phyloP scores from a whole-genome alignment of 441 rosid genomes.

The Capsella rubella region DNA sequence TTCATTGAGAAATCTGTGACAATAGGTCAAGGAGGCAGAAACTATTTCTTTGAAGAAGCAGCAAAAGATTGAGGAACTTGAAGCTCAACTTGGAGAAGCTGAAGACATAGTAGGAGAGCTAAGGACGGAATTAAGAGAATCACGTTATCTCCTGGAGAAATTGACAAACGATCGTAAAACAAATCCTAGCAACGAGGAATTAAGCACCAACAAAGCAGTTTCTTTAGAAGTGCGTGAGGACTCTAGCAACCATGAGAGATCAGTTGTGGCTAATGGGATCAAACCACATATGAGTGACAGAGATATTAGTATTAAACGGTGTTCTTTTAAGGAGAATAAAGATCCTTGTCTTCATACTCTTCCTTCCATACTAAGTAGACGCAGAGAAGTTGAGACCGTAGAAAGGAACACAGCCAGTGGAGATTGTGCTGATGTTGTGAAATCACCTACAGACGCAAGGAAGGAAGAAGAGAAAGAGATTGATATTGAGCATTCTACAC shows the following conservation, averaged over 20 bases:
- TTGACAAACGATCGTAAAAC: conserved; percentile 36
- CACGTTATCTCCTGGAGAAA: conserved; percentile 68
- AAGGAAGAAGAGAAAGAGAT: conserved; percentile 48
- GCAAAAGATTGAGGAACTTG: conserved; percentile 80
- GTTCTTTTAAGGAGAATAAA: conserved; percentile 51
- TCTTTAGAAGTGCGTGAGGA: conserved; percentile 41
- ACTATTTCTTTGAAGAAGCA: conserved; percentile 58
- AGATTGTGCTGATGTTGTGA: conserved; percentile 48
- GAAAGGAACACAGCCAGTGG: conserved; percentile 51
- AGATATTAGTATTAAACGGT: conserved; percentile 44
- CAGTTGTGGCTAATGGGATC: conserved; percentile 48
- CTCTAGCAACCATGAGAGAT: conserved; percentile 40
- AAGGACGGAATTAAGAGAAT: conserved; percentile 73
- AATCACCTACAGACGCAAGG: conserved; percentile 42
- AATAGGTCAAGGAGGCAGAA: conserved; percentile 73
- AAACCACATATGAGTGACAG: conserved; percentile 45
- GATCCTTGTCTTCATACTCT: conserved; percentile 60
- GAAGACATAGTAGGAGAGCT: conserved; percentile 89
- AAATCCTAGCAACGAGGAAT: conserved; percentile 16
- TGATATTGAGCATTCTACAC: conserved; percentile 40
- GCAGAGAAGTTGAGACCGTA: conserved; percentile 61
- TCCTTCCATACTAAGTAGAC: conserved; percentile 74
- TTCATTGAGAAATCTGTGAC: neutral
- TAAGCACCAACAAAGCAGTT: conserved; percentile 36
- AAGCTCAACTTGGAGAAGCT: conserved; percentile 94